Conservation (phyloP, 495 filamentous ascomycete species). For the Trichoderma erinaceum region DNA sequence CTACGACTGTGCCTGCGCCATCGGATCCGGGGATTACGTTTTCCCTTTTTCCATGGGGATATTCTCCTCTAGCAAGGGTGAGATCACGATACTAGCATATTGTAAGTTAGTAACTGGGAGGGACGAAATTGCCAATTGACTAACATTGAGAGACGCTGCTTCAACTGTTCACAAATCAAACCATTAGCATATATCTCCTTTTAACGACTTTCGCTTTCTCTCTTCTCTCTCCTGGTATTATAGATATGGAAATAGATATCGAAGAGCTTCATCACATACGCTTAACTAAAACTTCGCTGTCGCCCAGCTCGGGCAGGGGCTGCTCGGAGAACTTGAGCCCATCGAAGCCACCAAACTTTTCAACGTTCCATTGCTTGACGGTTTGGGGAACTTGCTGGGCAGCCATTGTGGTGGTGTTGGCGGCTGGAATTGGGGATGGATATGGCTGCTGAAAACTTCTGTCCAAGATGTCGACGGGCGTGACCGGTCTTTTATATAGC, state of each 20-base stretch:
- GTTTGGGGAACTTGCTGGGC: slow-evolving; percentile 20
- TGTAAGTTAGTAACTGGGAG: neutral
- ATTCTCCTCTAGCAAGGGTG: slow-evolving; percentile 43
- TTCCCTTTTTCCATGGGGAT: slow-evolving; percentile 34
- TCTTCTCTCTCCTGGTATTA: neutral
- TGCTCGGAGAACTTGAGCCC: slow-evolving; percentile 22
- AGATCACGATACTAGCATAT: slow-evolving; percentile 53
- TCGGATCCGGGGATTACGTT: slow-evolving; percentile 58
- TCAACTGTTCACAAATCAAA: neutral
- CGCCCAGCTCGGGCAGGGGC: slow-evolving; percentile 22
- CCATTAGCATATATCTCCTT: neutral
- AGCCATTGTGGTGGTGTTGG: neutral
- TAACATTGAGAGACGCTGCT: slow-evolving; percentile 13
- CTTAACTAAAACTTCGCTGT: slow-evolving; percentile 27
- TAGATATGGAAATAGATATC: neutral
- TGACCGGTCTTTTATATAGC: neutral
- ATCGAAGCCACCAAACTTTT: slow-evolving; percentile 16
- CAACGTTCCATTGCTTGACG: slow-evolving; percentile 26
- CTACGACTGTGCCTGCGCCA: slow-evolving; percentile 56
- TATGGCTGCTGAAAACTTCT: too few relatives aligned
- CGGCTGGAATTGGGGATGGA: neutral
- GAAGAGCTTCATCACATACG: slow-evolving; percentile 10
- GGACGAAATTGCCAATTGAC: neutral
- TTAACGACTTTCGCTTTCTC: neutral
- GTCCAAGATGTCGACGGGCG: too few relatives aligned